These are phyloP conservation scores for Persicaria tinctoria DNA, from an alignment of 148 eudicot genomes.

Conservation along the genomic window DNA sequence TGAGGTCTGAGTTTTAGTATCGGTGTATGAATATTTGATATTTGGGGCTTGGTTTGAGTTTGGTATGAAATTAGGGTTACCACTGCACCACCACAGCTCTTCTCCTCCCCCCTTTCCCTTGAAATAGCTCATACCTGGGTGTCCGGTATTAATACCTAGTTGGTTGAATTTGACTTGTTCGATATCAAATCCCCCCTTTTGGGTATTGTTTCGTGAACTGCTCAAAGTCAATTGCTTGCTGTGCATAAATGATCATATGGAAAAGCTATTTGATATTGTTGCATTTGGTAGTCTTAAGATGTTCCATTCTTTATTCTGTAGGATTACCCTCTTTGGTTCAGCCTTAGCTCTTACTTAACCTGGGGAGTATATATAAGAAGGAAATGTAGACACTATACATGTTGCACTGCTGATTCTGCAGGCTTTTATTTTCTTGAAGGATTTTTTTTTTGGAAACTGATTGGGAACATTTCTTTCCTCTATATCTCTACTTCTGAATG, in stretches of 20 bases:
- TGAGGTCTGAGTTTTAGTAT: too few relatives aligned
- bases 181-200: background rate
- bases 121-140: too few relatives aligned
- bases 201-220: background rate
- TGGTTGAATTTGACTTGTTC: too few relatives aligned
- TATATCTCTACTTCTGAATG: background rate
- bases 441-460: background rate
- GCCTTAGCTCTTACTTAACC: background rate
- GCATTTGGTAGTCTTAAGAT: background rate
- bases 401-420: background rate
- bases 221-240: background rate
- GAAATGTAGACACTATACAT: background rate
- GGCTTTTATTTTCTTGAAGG: background rate
- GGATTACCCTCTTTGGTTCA: background rate
- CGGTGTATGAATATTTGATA: too few relatives aligned
- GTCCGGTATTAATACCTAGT: too few relatives aligned
- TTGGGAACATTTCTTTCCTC: background rate
- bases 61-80: too few relatives aligned
- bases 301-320: background rate
- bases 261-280: background rate
- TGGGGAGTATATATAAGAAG: background rate
- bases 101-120: too few relatives aligned
- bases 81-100: too few relatives aligned
- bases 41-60: too few relatives aligned
- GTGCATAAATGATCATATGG: background rate